These are phyloP conservation scores for Backusella australiensis DNA, from an alignment of 192 early-diverging fungal genomes.

Conservation along the genomic window DNA sequence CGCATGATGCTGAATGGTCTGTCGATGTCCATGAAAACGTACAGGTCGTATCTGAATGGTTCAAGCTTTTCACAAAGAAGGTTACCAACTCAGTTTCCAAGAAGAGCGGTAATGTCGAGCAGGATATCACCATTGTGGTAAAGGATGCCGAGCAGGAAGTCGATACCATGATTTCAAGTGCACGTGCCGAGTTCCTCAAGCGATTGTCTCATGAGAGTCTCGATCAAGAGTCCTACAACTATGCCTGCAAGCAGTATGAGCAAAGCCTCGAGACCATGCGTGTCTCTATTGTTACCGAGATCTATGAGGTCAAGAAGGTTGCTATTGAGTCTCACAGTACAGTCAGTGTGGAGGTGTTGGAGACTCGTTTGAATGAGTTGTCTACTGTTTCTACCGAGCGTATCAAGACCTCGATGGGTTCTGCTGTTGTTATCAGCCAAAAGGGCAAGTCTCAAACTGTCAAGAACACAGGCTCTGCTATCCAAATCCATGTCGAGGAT, in stretches of 20 bases:
- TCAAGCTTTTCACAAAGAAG: constrained; percentile 3
- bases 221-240: constrained; percentile 2
- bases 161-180: background rate
- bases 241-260: constrained; percentile 20
- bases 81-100: background rate
- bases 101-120: background rate
- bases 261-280: constrained; percentile 4
- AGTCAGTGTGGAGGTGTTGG: background rate
- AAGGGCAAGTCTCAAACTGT: background rate
- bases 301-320: constrained; percentile 9
- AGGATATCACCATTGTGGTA: background rate
- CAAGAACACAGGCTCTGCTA: background rate
- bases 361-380: background rate
- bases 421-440: constrained; percentile 1
- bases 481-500: constrained; percentile 1
- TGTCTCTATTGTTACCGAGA: constrained; percentile 1
- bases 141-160: constrained; percentile 17
- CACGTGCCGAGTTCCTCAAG: constrained; percentile 13
- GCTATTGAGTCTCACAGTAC: constrained; percentile 14
- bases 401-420: constrained; percentile 12
- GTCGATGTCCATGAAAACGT: constrained; percentile 21
- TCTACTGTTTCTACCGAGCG: background rate
- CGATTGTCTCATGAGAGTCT: constrained; percentile 6
- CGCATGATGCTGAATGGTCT: background rate
- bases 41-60: constrained; percentile 5